Conservation (phyloP, 176 grass and related monocot genomes). For the Panicum miliaceum region DNA sequence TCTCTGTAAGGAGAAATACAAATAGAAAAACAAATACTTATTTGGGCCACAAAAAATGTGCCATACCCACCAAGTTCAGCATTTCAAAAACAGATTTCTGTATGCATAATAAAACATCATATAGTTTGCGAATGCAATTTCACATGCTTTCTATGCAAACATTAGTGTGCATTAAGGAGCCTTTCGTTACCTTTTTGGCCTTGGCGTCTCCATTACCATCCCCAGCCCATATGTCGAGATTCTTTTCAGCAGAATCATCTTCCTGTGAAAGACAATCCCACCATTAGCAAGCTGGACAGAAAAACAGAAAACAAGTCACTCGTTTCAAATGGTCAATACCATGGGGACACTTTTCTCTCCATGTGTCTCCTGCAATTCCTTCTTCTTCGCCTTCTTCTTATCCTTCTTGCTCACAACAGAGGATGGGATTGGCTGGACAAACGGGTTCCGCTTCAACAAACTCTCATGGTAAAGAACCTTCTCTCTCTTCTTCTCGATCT, state of each 20-base stretch:
- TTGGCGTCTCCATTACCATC: conserved; percentile 40
- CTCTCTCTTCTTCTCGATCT: conserved; percentile 81
- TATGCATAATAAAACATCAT: neutral
- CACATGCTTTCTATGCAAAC: conserved; percentile 2
- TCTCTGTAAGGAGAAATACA: conserved; percentile 52
- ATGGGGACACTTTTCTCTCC: conserved; percentile 36
- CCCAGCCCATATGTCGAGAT: conserved; percentile 75
- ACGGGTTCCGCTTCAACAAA: conserved; percentile 69
- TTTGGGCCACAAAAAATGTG: neutral
- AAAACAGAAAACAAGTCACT: neutral
- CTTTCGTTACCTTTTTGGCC: conserved; percentile 58
- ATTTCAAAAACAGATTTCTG: neutral
- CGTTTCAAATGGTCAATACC: conserved; percentile 42
- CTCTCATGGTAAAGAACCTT: conserved; percentile 86
- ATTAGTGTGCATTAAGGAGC: neutral
- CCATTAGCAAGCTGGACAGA: conserved; percentile 31
- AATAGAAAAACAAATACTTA: neutral
- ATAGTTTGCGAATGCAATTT: neutral
- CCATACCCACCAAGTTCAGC: neutral
- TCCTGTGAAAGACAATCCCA: conserved; percentile 31
- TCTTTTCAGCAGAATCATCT: conserved; percentile 47
- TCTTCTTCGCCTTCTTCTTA: conserved; percentile 58
- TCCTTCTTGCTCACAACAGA: conserved; percentile 60
- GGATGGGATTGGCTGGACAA: conserved; percentile 73
- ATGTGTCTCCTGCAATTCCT: conserved; percentile 27